phyloP scores from a whole-genome alignment of 208 protist genomes.

The Trypanosoma boissoni region DNA sequence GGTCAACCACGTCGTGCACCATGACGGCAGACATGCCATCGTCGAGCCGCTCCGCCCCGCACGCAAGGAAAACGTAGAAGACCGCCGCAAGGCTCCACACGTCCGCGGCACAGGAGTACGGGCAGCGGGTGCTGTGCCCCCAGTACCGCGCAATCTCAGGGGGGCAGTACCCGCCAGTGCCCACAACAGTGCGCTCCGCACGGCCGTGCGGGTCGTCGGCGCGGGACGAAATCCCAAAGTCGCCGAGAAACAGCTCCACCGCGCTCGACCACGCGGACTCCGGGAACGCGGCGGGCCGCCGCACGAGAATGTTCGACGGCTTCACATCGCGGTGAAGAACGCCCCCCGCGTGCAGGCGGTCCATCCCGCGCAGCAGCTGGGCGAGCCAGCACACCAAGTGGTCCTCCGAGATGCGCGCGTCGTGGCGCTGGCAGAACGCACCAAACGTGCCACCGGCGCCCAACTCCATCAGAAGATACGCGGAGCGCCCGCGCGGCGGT shows the following conservation, averaged over 20 bases:
- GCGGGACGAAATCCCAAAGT: conserved; percentile 25
- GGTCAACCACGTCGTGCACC: too few species aligned
- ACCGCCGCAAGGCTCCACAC: conserved; percentile 31
- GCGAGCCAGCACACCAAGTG: conserved; percentile 26
- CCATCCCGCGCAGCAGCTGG: conserved; percentile 25
- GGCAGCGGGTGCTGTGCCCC: conserved; percentile 21
- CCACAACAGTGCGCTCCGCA: conserved; percentile 26
- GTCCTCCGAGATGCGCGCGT: conserved; percentile 9
- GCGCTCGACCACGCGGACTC: conserved; percentile 8
- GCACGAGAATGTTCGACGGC: conserved; percentile 35
- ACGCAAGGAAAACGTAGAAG: conserved; percentile 31
- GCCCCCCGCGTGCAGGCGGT: conserved; percentile 30
- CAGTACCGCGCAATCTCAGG: conserved; percentile 31
- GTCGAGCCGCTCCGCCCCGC: conserved; percentile 12
- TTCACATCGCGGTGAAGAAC: conserved; percentile 44
- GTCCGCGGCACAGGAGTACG: conserved; percentile 27
- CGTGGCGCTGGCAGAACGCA: conserved; percentile 3
- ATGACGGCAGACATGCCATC: conserved; percentile 24
- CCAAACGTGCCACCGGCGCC: conserved; percentile 23
- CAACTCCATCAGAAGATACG: conserved; percentile 26
- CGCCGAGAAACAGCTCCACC: conserved; percentile 21
- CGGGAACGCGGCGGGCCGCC: neutral
- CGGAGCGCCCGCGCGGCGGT: neutral
- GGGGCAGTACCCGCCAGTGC: conserved; percentile 23
- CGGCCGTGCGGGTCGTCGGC: neutral